Evolutionary conservation across 2,329 filamentous ascomycete genomes (phyloP).

Genomic region (Tothia fuscella): DNA sequence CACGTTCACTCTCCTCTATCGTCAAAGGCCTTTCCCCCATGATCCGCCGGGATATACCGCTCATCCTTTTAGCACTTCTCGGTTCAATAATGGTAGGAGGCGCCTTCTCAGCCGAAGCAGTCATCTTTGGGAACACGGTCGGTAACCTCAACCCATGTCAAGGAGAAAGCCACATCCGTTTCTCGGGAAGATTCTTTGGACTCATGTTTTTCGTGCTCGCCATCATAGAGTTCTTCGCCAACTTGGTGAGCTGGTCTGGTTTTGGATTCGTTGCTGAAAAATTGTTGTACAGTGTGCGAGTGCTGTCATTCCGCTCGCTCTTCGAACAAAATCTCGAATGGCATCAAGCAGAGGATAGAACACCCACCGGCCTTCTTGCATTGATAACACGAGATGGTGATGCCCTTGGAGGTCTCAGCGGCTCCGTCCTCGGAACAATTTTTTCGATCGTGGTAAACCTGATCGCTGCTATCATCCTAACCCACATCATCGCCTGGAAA

Average conservation of each 20-base stretch:
- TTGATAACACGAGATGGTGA: slow-evolving; percentile 60
- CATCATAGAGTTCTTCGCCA: slow-evolving; percentile 39
- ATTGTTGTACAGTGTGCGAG: slow-evolving; percentile 50
- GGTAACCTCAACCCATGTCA: slow-evolving; percentile 45
- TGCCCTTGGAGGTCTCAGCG: slow-evolving; percentile 55
- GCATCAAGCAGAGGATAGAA: slow-evolving; percentile 55
- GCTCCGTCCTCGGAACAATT: slow-evolving; percentile 57
- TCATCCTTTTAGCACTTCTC: slow-evolving; percentile 37
- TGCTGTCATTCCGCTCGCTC: slow-evolving; percentile 52
- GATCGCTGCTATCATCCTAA: slow-evolving; percentile 53
- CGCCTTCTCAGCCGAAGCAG: slow-evolving; percentile 45
- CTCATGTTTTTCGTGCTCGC: slow-evolving; percentile 43
- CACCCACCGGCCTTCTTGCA: slow-evolving; percentile 49
- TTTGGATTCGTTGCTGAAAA: slow-evolving; percentile 53
- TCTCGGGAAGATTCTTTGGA: slow-evolving; percentile 41
- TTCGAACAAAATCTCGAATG: slow-evolving; percentile 57
- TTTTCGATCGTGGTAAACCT: slow-evolving; percentile 59
- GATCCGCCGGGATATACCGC: slow-evolving; percentile 32
- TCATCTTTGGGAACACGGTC: slow-evolving; percentile 50
- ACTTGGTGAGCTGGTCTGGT: slow-evolving; percentile 46
- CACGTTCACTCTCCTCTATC: not conserved
- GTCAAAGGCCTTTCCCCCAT: slow-evolving; percentile 24
- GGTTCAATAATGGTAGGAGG: slow-evolving; percentile 43
- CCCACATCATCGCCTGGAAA: slow-evolving; percentile 63
- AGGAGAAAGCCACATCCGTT: slow-evolving; percentile 34